Percentiles rank a stretch among this genome's conserved stretches.
Evolutionary conservation across 2,329 filamentous ascomycete species (phyloP).

Genomic region (Stachybotrys elegans): DNA sequence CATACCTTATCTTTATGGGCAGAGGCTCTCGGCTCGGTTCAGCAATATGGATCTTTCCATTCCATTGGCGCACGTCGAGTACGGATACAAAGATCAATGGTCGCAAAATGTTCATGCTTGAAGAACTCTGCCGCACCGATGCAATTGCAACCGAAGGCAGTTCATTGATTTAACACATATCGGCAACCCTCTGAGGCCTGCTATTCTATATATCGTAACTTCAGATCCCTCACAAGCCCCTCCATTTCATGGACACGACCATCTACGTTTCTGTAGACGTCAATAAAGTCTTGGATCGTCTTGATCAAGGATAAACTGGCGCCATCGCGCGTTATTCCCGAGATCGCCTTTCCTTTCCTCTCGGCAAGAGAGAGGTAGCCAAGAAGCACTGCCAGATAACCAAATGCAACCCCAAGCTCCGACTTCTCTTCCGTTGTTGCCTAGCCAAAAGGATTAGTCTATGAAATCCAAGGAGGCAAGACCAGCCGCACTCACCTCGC

Average conservation of each 20-base stretch:
- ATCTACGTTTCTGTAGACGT: constrained; percentile 45
- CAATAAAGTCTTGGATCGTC: constrained; percentile 51
- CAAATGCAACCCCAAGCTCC: constrained; percentile 75
- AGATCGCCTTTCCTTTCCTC: constrained; percentile 38
- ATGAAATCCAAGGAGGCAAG: neutral
- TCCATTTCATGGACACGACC: constrained; percentile 35
- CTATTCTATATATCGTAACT: constrained; percentile 14
- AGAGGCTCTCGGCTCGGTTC: too few species aligned
- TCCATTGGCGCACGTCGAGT: too few species aligned
- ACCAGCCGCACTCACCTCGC: constrained; percentile 56
- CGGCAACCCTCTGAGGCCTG: too few species aligned
- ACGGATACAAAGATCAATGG: too few species aligned
- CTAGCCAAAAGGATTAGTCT: too few species aligned
- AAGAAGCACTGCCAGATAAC: constrained; percentile 79
- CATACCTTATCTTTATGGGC: too few species aligned
- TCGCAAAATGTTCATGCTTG: too few species aligned
- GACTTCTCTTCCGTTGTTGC: constrained; percentile 70
- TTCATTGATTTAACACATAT: too few species aligned
- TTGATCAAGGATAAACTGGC: constrained; percentile 41
- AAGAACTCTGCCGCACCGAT: too few species aligned
- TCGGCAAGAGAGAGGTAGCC: constrained; percentile 68
- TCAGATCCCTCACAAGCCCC: constrained; percentile 30
- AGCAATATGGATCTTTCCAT: too few species aligned
- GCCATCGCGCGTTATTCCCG: constrained; percentile 33
- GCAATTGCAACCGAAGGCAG: too few species aligned